phyloP scores from a whole-genome alignment of 2,329 filamentous ascomycete genomes.

The Malbranchea cinnamomea region DNA sequence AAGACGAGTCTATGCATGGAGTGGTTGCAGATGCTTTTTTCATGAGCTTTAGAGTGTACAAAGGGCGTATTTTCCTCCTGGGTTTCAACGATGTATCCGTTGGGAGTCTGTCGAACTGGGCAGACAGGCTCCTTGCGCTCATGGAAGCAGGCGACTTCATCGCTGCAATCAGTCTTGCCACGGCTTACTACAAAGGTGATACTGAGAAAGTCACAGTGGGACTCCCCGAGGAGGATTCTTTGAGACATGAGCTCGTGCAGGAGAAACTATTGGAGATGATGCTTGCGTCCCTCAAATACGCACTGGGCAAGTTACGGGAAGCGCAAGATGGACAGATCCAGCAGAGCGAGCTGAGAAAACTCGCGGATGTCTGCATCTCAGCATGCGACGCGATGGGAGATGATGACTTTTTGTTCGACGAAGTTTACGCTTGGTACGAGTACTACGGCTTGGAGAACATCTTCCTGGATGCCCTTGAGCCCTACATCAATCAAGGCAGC shows the following conservation, averaged over 20 bases:
- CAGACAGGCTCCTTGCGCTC: slow-evolving; percentile 76
- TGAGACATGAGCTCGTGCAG: slow-evolving; percentile 67
- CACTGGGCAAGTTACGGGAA: slow-evolving; percentile 51
- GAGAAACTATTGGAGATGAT: slow-evolving; percentile 91
- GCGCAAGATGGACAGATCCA: slow-evolving; percentile 36
- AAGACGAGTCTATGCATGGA: slow-evolving; percentile 80
- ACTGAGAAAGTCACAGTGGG: slow-evolving; percentile 92
- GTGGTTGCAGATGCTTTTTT: slow-evolving; percentile 95
- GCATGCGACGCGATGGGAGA: slow-evolving; percentile 69
- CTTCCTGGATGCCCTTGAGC: slow-evolving; percentile 78
- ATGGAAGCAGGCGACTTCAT: slow-evolving; percentile 98
- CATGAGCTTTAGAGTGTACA: slow-evolving; percentile 95
- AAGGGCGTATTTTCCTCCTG: slow-evolving; percentile 78
- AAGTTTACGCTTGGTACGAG: slow-evolving; percentile 81
- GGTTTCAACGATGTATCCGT: slow-evolving; percentile 91
- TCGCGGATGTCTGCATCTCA: slow-evolving; percentile 69
- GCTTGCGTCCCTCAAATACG: slow-evolving; percentile 76
- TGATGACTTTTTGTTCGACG: slow-evolving; percentile 74
- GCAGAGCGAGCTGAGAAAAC: slow-evolving; percentile 52
- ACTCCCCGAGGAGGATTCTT: slow-evolving; percentile 63
- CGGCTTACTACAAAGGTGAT: slow-evolving; percentile 79
- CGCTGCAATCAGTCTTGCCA: slow-evolving; percentile 75
- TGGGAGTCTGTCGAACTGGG: slow-evolving; percentile 91
- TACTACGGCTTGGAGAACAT: slow-evolving; percentile 56
- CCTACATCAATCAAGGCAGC: slow-evolving; percentile 66